Evolutionary conservation across 2,329 filamentous ascomycete species (phyloP).

Genomic region (Fusarium circinatum): DNA sequence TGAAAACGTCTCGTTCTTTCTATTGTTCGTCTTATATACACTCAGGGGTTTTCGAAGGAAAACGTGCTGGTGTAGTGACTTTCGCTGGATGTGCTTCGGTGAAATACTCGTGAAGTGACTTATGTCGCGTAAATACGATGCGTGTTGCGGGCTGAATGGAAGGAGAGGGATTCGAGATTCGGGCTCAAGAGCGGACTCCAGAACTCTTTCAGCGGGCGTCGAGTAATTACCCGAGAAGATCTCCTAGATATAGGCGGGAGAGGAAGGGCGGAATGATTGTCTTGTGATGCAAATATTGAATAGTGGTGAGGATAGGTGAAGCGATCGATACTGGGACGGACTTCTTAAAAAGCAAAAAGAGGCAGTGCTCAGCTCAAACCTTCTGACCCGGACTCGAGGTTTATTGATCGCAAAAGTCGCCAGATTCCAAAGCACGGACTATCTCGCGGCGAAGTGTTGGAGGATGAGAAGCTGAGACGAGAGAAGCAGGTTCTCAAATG

Average conservation of each 20-base stretch:
- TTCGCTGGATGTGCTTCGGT: constrained; percentile 55
- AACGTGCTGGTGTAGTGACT: constrained; percentile 87
- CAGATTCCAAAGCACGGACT: constrained; percentile 5
- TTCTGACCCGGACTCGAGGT: constrained; percentile 41
- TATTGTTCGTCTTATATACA: constrained; percentile 75
- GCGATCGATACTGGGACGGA: constrained; percentile 52
- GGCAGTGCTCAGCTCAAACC: constrained; percentile 54
- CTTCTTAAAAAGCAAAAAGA: constrained; percentile 52
- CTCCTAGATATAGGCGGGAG: constrained; percentile 45
- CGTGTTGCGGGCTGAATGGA: constrained; percentile 45
- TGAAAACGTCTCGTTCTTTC: constrained; percentile 47
- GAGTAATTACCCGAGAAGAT: constrained; percentile 41
- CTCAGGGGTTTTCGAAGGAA: constrained; percentile 85
- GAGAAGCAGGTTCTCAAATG: constrained; percentile 25
- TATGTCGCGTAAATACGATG: constrained; percentile 49
- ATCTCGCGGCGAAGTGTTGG: constrained; percentile 36
- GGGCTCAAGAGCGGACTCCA: constrained; percentile 45
- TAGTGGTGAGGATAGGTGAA: constrained; percentile 50
- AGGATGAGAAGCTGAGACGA: constrained; percentile 16
- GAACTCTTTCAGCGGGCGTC: constrained; percentile 47
- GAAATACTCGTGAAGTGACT: constrained; percentile 54
- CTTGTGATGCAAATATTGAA: constrained; percentile 45
- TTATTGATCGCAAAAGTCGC: constrained; percentile 42
- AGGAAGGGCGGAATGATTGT: constrained; percentile 49
- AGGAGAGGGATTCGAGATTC: constrained; percentile 46